Evolutionary conservation across 371 early-diverging fungal species (phyloP).

Genomic region (Syncephalastrum contaminatum): DNA sequence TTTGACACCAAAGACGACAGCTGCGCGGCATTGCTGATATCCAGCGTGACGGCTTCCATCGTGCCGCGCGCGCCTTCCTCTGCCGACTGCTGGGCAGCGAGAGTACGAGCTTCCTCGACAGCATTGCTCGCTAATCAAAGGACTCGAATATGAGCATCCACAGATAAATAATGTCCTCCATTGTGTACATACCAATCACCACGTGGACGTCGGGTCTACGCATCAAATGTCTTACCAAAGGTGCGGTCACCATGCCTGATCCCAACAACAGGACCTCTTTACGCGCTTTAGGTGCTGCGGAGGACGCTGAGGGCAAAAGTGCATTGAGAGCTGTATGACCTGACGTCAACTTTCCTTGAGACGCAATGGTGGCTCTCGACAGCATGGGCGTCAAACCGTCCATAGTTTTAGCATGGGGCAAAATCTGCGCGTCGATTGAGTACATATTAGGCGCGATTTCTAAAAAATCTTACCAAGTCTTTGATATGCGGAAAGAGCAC

Average conservation of each 20-base stretch:
- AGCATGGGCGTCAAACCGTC: conserved; percentile 36
- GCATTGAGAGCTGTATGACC: conserved; percentile 52
- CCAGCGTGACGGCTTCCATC: conserved; percentile 41
- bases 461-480: conserved; percentile 64
- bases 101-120: conserved; percentile 61
- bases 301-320: conserved; percentile 21
- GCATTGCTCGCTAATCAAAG: conserved; percentile 72
- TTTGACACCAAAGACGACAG: conserved; percentile 53
- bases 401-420: not conserved
- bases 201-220: conserved; percentile 64
- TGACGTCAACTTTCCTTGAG: conserved; percentile 60
- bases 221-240: conserved; percentile 82
- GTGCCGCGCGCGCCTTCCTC: no score
- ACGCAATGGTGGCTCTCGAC: conserved; percentile 76
- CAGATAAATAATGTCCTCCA: no score
- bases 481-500: conserved; percentile 79
- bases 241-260: conserved; percentile 92
- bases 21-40: conserved; percentile 56
- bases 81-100: conserved; percentile 44
- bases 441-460: not conserved
- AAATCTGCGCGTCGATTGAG: not conserved
- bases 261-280: conserved; percentile 82
- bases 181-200: conserved; percentile 64
- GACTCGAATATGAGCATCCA: not conserved
- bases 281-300: conserved; percentile 5